Evolutionary conservation across 495 filamentous ascomycete genomes (phyloP), one percentile per base, ranked within the genome.

Genomic region (Trichoderma gamsii): DNA sequence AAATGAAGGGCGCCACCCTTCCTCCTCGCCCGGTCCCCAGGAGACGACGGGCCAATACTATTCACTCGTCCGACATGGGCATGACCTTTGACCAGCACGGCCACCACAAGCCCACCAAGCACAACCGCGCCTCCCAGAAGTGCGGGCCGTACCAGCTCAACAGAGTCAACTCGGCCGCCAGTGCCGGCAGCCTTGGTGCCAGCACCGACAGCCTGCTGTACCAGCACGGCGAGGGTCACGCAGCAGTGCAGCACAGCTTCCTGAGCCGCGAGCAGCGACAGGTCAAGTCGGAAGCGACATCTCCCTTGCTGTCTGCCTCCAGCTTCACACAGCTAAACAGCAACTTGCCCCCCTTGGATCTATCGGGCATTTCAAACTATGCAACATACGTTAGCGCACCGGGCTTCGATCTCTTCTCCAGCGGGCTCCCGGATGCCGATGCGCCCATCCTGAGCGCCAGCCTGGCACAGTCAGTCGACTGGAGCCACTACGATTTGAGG

Each of bases 71-170:
- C n/a, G 93, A 97, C 61, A 79, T 86, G 70, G 85, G 86, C 41
- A 83, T 97, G 70, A 92, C 90, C 46, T 87, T 95, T 69, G 95
- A 97, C 80, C 86, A 90, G 65, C 95, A 97, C 74, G 93, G 94
- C 70, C 92, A 97, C 77, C 93, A 97, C 82, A 94, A 94, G 79
- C 93, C 94, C 9, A 86, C 89, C 38, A 92, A 93, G 79, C 90
- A 94, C 76, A 89, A 95, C 79, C 89, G 92, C 76, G 85, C 89
- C 69, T 90, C 91, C 70, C 92, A 96, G 75, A 89, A 92, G 76
- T 89, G 84, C 73, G 91, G 92, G 66, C 93, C 93, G 18, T 97
- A 97, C 79, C 89, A 89, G 74, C 86, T 93, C 67, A 87, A 85
- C 67, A 87, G 91, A 64, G 86, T 84, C 67, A 87, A 91, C 79